phyloP scores from a whole-genome alignment of 108 stramenopile genomes.

The Nannochloropsis oceanica region DNA sequence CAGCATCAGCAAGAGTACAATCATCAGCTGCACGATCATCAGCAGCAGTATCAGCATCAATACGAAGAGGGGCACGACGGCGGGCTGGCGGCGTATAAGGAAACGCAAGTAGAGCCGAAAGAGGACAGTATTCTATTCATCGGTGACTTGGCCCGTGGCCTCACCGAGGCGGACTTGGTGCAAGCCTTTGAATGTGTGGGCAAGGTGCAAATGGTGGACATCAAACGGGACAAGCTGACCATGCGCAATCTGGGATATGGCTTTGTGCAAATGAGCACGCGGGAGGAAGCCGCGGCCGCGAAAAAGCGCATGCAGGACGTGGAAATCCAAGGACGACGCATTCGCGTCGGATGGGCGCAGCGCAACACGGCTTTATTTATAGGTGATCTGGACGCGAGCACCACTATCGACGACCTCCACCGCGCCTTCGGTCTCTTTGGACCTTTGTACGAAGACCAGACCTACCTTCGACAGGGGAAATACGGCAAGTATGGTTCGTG shows the following conservation, averaged over 20 bases:
- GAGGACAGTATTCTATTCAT: conserved; percentile 27
- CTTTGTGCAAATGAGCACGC: conserved; percentile 13
- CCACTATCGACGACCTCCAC: not conserved
- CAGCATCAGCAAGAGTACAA: not conserved
- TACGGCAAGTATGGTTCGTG: not conserved
- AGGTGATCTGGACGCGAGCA: not conserved
- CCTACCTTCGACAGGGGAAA: not conserved
- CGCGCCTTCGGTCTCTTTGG: not conserved
- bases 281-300: conserved; percentile 6
- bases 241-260: conserved; percentile 22
- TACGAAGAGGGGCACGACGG: not conserved
- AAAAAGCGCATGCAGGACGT: conserved; percentile 14
- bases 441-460: not conserved
- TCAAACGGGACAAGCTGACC: conserved; percentile 15
- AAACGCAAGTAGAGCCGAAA: not conserved
- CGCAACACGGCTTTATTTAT: conserved; percentile 15
- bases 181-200: conserved; percentile 1
- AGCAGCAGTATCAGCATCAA: not conserved
- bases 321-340: not conserved
- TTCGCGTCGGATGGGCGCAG: conserved; percentile 26
- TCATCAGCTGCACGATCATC: not conserved
- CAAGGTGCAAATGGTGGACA: not conserved
- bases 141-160: conserved; percentile 17
- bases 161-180: conserved; percentile 19
- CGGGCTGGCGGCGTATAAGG: not conserved